Evolutionary conservation across 768 basidiomycete species (phyloP), one percentile per base, ranked within the genome.

Genomic region (Phanerochaete carnosa): DNA sequence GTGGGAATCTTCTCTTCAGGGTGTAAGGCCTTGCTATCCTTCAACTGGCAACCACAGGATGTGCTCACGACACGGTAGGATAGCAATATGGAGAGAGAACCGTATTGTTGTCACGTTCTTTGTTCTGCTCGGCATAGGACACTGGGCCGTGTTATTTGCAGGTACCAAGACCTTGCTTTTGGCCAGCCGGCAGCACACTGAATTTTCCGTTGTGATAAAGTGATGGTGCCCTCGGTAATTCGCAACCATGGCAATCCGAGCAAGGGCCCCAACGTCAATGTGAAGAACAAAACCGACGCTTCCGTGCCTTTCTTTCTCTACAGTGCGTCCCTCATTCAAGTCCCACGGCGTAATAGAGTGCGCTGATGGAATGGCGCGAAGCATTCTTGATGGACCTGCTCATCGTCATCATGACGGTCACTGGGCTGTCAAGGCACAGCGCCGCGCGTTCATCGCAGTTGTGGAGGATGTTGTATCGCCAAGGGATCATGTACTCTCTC

Each of bases 1-100:
- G 32, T n/a, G 54, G 54, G 13, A 55, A 55, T 25, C 33, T 55
- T n/a, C 54, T 55, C n/a, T 28, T 55, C 7, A 55, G 54, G 26
- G 35, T 33, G 54, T 55, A 33, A 55, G 54, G n/a, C n/a, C n/a
- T n/a, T n/a, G 9, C 25, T 22, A 19, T 15, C 8, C 22, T 16
- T 22, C n/a, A n/a, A n/a, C n/a, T n/a, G n/a, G 23, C n/a, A 39
- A 8, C 28, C n/a, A 19, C n/a, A 39, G 7, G 6, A 22, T n/a
- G 30, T 16, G 32, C 51, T 32, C 13, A 52, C 22, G 22, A 7
- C 3, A 11, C 3, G 13, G 22, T 28, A 55, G 54, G 7, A 39
- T 55, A 32, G 54, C 54, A 3, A 26, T 55, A 22, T 55, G 54
- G 54, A 55, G 35, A 33, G 33, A 55, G 4, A 6, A 55, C 39